A percentile compares a stretch with the other conserved stretches of the same genome.
Conservation (phyloP, 768 basidiomycete genomes). For the Psilocybe cyanescens region DNA sequence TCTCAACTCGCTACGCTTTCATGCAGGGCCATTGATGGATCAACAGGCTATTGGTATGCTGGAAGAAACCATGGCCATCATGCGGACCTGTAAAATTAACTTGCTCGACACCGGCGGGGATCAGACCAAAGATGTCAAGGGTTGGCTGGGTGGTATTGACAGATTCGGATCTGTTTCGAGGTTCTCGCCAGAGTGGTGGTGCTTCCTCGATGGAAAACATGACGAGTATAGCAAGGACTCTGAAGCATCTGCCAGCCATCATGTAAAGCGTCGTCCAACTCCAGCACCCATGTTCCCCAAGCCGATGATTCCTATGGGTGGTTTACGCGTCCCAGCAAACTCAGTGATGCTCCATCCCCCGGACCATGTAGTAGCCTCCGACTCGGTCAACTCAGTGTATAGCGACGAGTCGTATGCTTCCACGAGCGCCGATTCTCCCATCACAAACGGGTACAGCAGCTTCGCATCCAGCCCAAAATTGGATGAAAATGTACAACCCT, state of each 20-base stretch:
- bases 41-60: neutral
- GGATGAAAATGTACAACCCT: neutral
- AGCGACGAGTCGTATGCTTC: constrained; percentile 1
- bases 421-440: neutral
- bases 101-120: neutral
- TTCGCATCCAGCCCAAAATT: neutral
- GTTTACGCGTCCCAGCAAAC: neutral
- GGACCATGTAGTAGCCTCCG: neutral
- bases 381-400: neutral
- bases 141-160: neutral
- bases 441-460: neutral
- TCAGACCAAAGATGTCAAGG: neutral
- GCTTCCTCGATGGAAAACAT: neutral
- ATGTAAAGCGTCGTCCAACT: neutral
- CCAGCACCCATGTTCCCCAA: neutral
- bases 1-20: neutral
- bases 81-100: neutral
- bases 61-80: neutral
- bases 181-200: neutral
- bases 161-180: neutral
- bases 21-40: neutral
- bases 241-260: neutral
- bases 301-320: neutral
- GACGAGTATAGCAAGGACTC: neutral
- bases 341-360: neutral